Evolutionary conservation across 2,329 filamentous ascomycete genomes (phyloP).

Genomic region (Colletotrichum australisinense): DNA sequence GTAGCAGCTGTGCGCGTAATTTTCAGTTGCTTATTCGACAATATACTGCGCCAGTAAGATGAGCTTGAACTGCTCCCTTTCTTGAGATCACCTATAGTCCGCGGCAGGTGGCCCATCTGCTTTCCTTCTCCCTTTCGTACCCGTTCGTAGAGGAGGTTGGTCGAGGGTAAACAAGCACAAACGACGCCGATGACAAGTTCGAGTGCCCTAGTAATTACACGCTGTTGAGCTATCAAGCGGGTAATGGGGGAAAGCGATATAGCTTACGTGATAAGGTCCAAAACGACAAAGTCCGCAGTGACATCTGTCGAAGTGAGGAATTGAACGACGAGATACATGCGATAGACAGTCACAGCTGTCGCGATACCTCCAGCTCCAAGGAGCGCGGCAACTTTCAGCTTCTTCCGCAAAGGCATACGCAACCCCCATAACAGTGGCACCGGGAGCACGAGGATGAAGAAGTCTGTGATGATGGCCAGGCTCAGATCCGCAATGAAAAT

Average conservation of each 20-base stretch:
- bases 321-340: conserved; percentile 39
- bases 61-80: background rate
- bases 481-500: conserved; percentile 48
- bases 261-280: conserved; percentile 34
- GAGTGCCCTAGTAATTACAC: conserved; percentile 17
- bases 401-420: conserved; percentile 42
- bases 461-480: conserved; percentile 46
- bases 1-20: background rate
- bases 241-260: background rate
- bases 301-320: conserved; percentile 40
- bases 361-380: conserved; percentile 45
- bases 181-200: conserved; percentile 38
- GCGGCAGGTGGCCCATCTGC: background rate
- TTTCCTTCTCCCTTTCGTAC: background rate
- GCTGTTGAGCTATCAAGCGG: no score
- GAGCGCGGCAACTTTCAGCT: conserved; percentile 46
- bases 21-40: conserved; percentile 8
- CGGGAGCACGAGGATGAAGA: conserved; percentile 47
- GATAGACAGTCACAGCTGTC: conserved; percentile 43
- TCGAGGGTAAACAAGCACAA: conserved; percentile 36
- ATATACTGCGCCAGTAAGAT: conserved; percentile 22
- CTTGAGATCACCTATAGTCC: background rate
- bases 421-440: conserved; percentile 46
- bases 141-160: conserved; percentile 35
- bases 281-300: conserved; percentile 39